A percentile compares a stretch with the other conserved stretches of the same genome.
phyloP scores from a whole-genome alignment of 352 stramenopile species.

The Plasmopara muralis region DNA sequence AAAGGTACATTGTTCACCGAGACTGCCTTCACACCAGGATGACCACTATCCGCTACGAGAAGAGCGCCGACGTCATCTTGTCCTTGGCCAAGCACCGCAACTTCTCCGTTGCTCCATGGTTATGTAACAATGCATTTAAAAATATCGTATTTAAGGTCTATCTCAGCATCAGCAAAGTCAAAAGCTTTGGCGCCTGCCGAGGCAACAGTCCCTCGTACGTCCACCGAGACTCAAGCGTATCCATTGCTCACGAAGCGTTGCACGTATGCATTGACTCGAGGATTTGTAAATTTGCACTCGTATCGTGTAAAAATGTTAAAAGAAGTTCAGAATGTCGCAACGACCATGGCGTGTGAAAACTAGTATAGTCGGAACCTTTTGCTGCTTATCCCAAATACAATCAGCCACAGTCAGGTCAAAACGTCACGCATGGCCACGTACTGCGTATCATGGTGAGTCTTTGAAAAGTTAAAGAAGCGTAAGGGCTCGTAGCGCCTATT shows the following conservation, averaged over 20 bases:
- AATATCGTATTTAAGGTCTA: conserved; percentile 62
- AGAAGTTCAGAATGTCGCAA: conserved; percentile 73
- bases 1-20: conserved; percentile 62
- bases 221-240: conserved; percentile 72
- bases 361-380: conserved; percentile 60
- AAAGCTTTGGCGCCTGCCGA: conserved; percentile 54
- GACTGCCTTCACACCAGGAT: conserved; percentile 64
- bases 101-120: conserved; percentile 72
- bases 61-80: conserved; percentile 64
- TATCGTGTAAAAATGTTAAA: conserved; percentile 71
- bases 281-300: conserved; percentile 68
- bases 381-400: conserved; percentile 48
- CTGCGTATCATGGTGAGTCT: conserved; percentile 60
- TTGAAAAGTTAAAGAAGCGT: conserved; percentile 69
- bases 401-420: conserved; percentile 60
- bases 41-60: conserved; percentile 46
- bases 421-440: conserved; percentile 70
- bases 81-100: conserved; percentile 63
- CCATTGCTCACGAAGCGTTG: conserved; percentile 63
- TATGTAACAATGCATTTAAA: conserved; percentile 78
- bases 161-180: conserved; percentile 64
- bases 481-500: conserved; percentile 59
- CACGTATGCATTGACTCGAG: conserved; percentile 67
- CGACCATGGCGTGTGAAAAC: conserved; percentile 73
- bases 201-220: conserved; percentile 69